These are phyloP conservation scores for Vicia villosa DNA, from an alignment of 306 rosid genomes.

Conservation along the genomic window DNA sequence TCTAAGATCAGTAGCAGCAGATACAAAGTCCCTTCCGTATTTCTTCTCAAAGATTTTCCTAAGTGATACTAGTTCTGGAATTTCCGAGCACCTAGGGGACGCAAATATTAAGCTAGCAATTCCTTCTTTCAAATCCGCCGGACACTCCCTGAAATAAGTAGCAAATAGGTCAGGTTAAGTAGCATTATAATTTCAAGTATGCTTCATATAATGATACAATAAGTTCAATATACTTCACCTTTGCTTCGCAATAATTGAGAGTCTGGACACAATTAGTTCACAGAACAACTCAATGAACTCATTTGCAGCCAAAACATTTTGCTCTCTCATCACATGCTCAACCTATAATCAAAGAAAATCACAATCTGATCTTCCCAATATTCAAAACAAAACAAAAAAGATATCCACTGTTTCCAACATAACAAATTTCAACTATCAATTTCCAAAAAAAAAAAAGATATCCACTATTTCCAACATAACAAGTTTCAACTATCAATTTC, in stretches of 20 bases:
- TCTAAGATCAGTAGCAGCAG: conserved; percentile 89
- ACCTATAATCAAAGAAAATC: conserved; percentile 54
- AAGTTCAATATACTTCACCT: conserved; percentile 47
- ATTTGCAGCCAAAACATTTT: conserved; percentile 89
- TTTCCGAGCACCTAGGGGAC: conserved; percentile 92
- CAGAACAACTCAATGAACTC: conserved; percentile 94
- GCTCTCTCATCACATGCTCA: conserved; percentile 97
- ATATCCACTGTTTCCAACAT: background rate
- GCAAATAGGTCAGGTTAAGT: conserved; percentile 29
- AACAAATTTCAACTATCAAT: background rate
- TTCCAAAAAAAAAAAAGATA: background rate
- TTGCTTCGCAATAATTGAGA: conserved; percentile 83
- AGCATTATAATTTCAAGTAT: conserved; percentile 36
- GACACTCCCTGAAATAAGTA: conserved; percentile 73
- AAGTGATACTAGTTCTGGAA: conserved; percentile 77
- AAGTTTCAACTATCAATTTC: background rate
- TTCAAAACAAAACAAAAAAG: background rate
- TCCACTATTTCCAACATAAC: background rate
- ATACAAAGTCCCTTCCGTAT: conserved; percentile 88
- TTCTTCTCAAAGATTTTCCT: conserved; percentile 84
- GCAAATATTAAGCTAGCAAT: conserved; percentile 91
- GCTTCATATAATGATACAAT: background rate
- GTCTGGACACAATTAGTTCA: conserved; percentile 80
- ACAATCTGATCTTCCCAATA: background rate
- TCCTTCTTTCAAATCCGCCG: conserved; percentile 95